A percentile compares a stretch with the other conserved stretches of the same genome.
Evolutionary conservation across 345 rosid genomes (phyloP).

Genomic region (Mallotus nudiflorus): DNA sequence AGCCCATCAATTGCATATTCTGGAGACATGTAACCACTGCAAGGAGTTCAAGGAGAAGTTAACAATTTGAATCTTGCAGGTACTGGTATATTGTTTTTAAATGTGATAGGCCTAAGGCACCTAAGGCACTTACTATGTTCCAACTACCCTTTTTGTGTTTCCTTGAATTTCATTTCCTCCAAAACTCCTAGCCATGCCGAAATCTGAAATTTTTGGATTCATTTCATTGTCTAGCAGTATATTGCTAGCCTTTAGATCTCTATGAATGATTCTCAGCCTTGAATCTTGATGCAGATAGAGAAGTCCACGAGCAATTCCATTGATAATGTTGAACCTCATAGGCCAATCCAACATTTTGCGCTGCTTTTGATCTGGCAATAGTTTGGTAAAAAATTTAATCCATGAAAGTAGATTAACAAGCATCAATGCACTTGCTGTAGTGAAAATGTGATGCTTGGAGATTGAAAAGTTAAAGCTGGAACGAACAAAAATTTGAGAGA

Average conservation of each 20-base stretch:
- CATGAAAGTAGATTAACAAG: background rate
- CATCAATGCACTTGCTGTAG: background rate
- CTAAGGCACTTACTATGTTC: conserved; percentile 47
- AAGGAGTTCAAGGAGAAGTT: background rate
- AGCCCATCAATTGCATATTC: conserved; percentile 37
- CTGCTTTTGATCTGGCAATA: conserved; percentile 22
- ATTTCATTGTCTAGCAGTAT: conserved; percentile 34
- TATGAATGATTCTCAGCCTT: conserved; percentile 35
- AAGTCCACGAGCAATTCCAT: conserved; percentile 43
- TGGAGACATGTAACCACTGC: conserved; percentile 45
- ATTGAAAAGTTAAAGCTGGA: background rate
- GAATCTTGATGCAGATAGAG: conserved; percentile 51
- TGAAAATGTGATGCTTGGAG: no score
- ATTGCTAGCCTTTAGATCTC: conserved; percentile 40
- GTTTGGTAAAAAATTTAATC: background rate
- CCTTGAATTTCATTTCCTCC: conserved; percentile 33
- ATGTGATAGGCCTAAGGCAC: background rate
- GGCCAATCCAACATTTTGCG: conserved; percentile 33
- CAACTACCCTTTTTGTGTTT: conserved; percentile 43
- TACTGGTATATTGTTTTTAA: background rate
- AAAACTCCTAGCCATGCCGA: conserved; percentile 40
- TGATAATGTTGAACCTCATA: conserved; percentile 30
- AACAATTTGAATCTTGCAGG: background rate
- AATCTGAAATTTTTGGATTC: conserved; percentile 46
- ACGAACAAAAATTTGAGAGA: background rate